Evolutionary conservation across 805 yeast genomes (phyloP).

Genomic region (Grigorovia yakushimaensis): DNA sequence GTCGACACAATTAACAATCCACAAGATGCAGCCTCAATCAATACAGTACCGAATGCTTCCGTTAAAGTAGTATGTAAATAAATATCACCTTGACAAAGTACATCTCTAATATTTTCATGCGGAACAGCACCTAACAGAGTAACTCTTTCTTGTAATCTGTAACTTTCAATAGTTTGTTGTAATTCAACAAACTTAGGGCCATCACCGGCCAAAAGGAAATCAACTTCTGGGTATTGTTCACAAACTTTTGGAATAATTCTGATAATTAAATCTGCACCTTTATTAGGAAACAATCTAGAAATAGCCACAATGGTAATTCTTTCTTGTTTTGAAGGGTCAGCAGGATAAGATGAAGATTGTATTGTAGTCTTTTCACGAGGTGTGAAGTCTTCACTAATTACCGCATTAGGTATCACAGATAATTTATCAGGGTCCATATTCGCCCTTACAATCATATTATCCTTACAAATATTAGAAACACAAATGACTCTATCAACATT

Average conservation of each 20-base stretch:
- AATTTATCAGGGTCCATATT: constrained; percentile 66
- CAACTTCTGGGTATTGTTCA: constrained; percentile 46
- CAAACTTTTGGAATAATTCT: constrained; percentile 84
- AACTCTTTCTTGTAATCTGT: constrained; percentile 79
- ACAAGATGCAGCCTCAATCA: constrained; percentile 96
- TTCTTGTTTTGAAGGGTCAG: constrained; percentile 5
- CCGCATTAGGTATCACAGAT: constrained; percentile 94
- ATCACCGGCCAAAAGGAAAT: constrained; percentile 87
- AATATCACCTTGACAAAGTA: constrained; percentile 89
- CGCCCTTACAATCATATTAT: constrained; percentile 85
- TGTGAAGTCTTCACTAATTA: constrained; percentile 70
- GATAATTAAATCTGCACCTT: constrained; percentile 84
- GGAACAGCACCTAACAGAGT: constrained; percentile 75
- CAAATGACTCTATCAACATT: constrained; percentile 92
- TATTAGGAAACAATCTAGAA: constrained; percentile 86
- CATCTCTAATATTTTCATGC: constrained; percentile 88
- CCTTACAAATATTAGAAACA: constrained; percentile 94
- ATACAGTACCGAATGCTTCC: constrained; percentile 95
- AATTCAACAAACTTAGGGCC: constrained; percentile 92
- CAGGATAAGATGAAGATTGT: too few relatives aligned
- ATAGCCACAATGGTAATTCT: constrained; percentile 80
- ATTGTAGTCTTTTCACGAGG: constrained; percentile 28
- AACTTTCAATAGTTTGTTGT: constrained; percentile 88
- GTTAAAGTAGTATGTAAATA: constrained; percentile 89
- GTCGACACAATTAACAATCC: constrained; percentile 91